Conservation (phyloP, 2,329 filamentous ascomycete genomes). For the Neopestalotiopsis rosae region DNA sequence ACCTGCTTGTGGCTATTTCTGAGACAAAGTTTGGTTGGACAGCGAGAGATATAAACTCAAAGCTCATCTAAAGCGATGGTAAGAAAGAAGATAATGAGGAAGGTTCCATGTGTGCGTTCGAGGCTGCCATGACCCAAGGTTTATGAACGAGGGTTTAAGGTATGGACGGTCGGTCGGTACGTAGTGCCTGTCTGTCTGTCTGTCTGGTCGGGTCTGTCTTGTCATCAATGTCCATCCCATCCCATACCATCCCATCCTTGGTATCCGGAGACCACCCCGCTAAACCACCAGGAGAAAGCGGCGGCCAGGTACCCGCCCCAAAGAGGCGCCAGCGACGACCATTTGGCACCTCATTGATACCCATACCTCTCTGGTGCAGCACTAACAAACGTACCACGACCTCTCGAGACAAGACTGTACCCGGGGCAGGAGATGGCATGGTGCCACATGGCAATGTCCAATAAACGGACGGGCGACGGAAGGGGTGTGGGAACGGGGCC, state of each 20-base stretch:
- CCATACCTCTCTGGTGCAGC: not conserved
- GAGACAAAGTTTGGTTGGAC: not conserved
- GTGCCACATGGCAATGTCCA: conserved; percentile 14
- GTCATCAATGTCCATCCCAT: not conserved
- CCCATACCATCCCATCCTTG: not conserved
- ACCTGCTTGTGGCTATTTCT: conserved; percentile 1
- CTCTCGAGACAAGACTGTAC: not conserved
- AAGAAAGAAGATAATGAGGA: not conserved
- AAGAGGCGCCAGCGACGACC: conserved; percentile 6
- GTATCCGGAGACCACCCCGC: not conserved
- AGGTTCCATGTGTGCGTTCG: not conserved
- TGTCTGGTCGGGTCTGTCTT: not conserved
- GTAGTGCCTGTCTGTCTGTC: not conserved
- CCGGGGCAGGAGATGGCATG: not conserved
- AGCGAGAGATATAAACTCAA: not conserved
- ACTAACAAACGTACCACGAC: conserved; percentile 1
- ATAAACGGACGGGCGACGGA: not conserved
- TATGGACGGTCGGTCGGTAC: not conserved
- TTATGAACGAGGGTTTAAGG: conserved; percentile 2
- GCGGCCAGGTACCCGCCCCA: conserved; percentile 1
- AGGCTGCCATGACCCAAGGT: conserved; percentile 1
- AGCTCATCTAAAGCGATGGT: not conserved
- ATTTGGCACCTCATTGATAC: not conserved
- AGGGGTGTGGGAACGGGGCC: not conserved
- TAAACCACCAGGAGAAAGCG: not conserved